Evolutionary conservation across 2,329 filamentous ascomycete species (phyloP), one percentile per base, ranked within the genome.

Genomic region (Trichoderma cornu-damae): DNA sequence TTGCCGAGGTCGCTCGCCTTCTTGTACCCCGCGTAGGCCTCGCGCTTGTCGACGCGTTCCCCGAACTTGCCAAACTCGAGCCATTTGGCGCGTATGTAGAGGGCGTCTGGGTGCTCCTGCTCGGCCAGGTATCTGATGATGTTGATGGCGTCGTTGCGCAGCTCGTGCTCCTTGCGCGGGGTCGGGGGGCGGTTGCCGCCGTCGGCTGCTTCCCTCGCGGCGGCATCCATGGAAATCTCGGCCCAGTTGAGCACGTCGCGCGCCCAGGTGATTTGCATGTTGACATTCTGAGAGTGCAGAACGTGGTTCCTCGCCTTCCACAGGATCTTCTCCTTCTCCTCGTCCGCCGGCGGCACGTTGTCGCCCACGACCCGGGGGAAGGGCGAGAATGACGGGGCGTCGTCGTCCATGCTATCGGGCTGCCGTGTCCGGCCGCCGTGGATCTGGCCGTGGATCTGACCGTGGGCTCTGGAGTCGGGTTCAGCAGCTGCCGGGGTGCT

Each of bases 21-120:
- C 61, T 86, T 85, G 74, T 97, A 99, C 66, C 88, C 89, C 60
- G 85, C 76, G 70, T 95, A 97, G 6, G 94, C 93, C 74, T 96
- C 93, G 67, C 93, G 92, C 76, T 96, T 96, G 77, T 99, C 94
- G 60, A 91, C 80, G 26, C 91, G 85, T 71, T 87, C 85, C 37
- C 90, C 91, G 69, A 96, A 97, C 69, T 96, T 96, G 65, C 94
- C 94, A 78, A 97, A 99, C 70, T 99, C 94, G 50, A 96, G 79
- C 94, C 94, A 99, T 81, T 96, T 96, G 59, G 91, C 90, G 66
- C 86, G 86, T 77, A 97, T 90, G 70, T 97, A 99, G 63, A 95
- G 85, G 22, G 94, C 94, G 68, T 94, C 91, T 22, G 94, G 94
- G 66, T 99, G 94, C 61, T 87, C 85, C 71, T 99, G 94, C 52